phyloP scores from a whole-genome alignment of 768 basidiomycete species.

The Mycena chlorophos region DNA sequence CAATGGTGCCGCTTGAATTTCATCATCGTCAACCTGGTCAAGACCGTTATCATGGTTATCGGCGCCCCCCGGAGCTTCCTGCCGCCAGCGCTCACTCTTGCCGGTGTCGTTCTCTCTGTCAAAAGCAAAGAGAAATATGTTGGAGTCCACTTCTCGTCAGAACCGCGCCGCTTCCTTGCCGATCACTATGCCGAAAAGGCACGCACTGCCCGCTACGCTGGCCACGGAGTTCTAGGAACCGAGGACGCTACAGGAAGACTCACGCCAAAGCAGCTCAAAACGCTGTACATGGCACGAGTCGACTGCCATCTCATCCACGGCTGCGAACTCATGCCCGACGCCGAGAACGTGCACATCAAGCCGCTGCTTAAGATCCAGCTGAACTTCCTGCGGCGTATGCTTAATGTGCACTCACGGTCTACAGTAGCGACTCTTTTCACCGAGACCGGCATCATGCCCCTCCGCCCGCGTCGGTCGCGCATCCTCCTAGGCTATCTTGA shows the following conservation, averaged over 20 bases:
- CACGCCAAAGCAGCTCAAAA: not conserved
- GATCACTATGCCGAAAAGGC: constrained; percentile 20
- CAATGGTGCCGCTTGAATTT: constrained; percentile 28
- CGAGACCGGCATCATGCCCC: constrained; percentile 28
- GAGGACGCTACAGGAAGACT: constrained; percentile 3
- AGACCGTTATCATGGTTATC: constrained; percentile 25
- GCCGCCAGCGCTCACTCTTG: not conserved
- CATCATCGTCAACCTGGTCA: constrained; percentile 26
- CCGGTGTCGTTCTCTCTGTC: constrained; percentile 4
- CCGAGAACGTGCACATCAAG: constrained; percentile 3
- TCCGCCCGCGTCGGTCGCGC: constrained; percentile 19
- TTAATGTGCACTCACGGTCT: constrained; percentile 22
- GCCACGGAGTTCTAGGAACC: constrained; percentile 19
- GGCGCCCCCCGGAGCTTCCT: constrained; percentile 4
- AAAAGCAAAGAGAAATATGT: constrained; percentile 18
- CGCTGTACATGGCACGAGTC: not conserved
- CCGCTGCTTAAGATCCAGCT: constrained; percentile 21
- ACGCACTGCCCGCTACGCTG: constrained; percentile 16
- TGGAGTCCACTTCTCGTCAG: constrained; percentile 11
- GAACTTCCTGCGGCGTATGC: constrained; percentile 23
- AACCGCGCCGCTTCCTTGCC: constrained; percentile 4
- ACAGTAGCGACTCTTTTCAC: constrained; percentile 23
- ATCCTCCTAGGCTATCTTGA: constrained; percentile 23
- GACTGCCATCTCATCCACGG: constrained; percentile 18
- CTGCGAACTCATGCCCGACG: constrained; percentile 24